Percentiles rank a stretch among this genome's conserved stretches.
Evolutionary conservation across 192 early-diverging fungal genomes (phyloP).

Genomic region (Phlyctochytrium bullatum): DNA sequence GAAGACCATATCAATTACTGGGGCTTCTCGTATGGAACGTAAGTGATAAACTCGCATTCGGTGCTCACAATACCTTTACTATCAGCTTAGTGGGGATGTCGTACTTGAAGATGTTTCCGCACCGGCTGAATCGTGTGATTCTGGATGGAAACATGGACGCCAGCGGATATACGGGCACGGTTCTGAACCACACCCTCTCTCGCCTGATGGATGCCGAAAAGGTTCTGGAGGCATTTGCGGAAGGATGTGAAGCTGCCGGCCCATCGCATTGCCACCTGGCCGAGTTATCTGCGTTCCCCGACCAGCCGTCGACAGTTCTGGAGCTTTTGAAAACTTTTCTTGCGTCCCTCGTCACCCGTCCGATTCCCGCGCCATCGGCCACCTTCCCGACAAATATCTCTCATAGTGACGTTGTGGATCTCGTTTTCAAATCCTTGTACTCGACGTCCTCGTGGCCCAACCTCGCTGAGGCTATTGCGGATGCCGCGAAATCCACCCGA

Average conservation of each 20-base stretch:
- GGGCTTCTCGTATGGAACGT: constrained; percentile 44
- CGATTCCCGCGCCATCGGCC: constrained; percentile 13
- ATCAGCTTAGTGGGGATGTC: constrained; percentile 32
- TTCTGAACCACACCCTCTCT: background rate
- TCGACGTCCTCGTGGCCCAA: background rate
- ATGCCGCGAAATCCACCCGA: too few species aligned
- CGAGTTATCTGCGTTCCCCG: too few species aligned
- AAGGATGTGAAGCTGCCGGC: constrained; percentile 29
- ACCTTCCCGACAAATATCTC: background rate
- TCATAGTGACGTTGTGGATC: too few species aligned
- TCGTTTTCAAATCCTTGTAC: background rate
- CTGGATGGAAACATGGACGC: constrained; percentile 45
- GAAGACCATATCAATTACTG: constrained; percentile 36
- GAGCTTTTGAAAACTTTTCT: background rate
- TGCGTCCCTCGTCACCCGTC: background rate
- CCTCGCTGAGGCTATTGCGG: background rate
- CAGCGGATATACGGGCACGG: constrained; percentile 14
- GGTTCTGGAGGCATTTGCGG: constrained; percentile 22
- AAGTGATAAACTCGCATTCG: background rate
- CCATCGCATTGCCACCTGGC: constrained; percentile 29
- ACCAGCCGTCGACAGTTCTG: background rate
- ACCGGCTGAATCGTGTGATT: constrained; percentile 40
- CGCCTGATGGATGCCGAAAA: constrained; percentile 7
- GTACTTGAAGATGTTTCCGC: constrained; percentile 52
- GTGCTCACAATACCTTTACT: background rate